Base-by-base conservation (phyloP, 306 rosid species). In the Malus asiatica region DNA sequence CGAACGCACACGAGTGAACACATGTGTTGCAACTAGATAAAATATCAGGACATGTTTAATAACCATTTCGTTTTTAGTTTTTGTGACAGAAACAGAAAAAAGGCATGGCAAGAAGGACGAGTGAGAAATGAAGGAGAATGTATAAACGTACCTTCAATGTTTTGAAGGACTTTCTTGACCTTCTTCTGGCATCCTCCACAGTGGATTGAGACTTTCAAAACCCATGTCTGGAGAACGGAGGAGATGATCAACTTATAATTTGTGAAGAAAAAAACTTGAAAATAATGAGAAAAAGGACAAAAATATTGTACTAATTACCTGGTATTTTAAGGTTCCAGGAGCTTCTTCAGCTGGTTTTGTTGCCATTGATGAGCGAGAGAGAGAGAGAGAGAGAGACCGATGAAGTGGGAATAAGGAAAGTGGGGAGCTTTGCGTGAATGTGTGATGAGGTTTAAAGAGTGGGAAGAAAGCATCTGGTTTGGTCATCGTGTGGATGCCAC, bases 111-210 rank as follows among this genome's bases (percentile, higher is more conserved):
- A 48, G 55, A 51, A 0, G 55, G 3, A 51, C 55, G 20, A 51
- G 55, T 1, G 20, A 15, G 55, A 2, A 51, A 5, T 2, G 55
- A 51, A 15, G 55, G 55, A 51, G 55, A 51, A 15, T 51, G 55
- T 51, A 51, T 51, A 15, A 25, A 25, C 13, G 33, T 76, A 81
- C 98, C 98, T 30, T 94, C 97, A 2, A 91, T 83, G 86, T 81
- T 87, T 33, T 88, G 90, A 70, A 94, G 97, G 82, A 94, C 79
- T 90, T 89, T 92, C 90, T 86, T 91, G 78, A 91, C 94, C 73
- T 90, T 94, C 86, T 71, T 90, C 78, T 83, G 90, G 86, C 98
- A 94, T 66, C 96, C 98, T 64, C 88, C 97, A 51, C 98, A 94
- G 85, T 94, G 98, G 82, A 94, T 90, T 8, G 90, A 87, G 77